Base-by-base conservation (phyloP, 495 filamentous ascomycete species). In the Aspergillus cavernicola region DNA sequence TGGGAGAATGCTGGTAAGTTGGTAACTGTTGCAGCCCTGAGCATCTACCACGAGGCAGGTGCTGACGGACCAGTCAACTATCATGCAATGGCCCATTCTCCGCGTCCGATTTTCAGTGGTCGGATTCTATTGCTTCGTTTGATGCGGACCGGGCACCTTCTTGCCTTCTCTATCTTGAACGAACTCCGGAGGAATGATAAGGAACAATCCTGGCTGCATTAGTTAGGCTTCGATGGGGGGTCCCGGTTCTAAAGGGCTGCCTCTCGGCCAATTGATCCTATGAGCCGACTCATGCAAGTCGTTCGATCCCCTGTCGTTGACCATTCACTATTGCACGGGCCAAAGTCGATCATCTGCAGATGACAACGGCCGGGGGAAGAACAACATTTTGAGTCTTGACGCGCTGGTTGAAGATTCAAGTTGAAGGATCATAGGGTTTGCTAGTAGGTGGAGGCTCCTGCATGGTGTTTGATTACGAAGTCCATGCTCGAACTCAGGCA, bases 351-450 rank as follows among this genome's bases (percentile, higher is more conserved):
- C 38, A 36, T 40, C 56, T 49, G 50, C 50, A 53, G 41, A 45
- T 53, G 45, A 47, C 51, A 55, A 40, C 53, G 46, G 52, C 41
- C 50, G 50, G 59, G 49, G 37, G 29, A 44, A 19, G 35, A 28
- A 19, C 43, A 36, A 37, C 26, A n/a, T 36, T 52, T 33, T 28
- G 40, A 52, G 9, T 29, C 9, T 9, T 4, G 26, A 29, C 9
- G 26, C 26, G n/a, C n/a, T n/a, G n/a, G n/a, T n/a, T n/a, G n/a
- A n/a, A n/a, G n/a, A n/a, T n/a, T n/a, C n/a, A n/a, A n/a, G n/a
- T n/a, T n/a, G n/a, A n/a, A n/a, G n/a, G n/a, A n/a, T n/a, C n/a
- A n/a, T n/a, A n/a, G n/a, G n/a, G n/a, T n/a, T n/a, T n/a, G 15
- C 35, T 38, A n/a, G 1, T 15, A 6, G 35, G 35, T 16, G 37